Conservation (phyloP, 306 rosid species). For the Vigna angularis region DNA sequence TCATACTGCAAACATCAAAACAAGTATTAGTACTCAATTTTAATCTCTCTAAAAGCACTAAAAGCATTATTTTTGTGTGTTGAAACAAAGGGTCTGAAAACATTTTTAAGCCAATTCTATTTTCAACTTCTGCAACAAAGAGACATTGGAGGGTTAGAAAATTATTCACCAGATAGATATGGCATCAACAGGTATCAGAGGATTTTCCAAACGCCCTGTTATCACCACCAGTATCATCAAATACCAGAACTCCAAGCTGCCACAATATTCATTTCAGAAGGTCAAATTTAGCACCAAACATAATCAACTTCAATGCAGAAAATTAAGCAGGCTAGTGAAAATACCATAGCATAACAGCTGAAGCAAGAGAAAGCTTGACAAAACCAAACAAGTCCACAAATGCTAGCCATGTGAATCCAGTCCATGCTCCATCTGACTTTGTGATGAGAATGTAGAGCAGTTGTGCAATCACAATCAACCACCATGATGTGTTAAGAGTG, state of each 20-base stretch:
- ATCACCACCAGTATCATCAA: conserved; percentile 76
- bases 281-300: conserved; percentile 4
- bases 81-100: too few relatives aligned
- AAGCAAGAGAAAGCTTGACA: conserved; percentile 79
- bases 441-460: conserved; percentile 63
- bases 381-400: conserved; percentile 67
- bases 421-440: conserved; percentile 86
- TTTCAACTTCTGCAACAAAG: neutral
- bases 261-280: neutral
- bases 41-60: neutral
- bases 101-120: neutral
- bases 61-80: too few relatives aligned
- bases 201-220: conserved; percentile 68
- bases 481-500: conserved; percentile 71
- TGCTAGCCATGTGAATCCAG: conserved; percentile 77
- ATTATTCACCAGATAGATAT: conserved; percentile 69
- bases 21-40: neutral
- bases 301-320: neutral
- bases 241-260: conserved; percentile 95
- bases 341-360: conserved; percentile 80
- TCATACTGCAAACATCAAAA: conserved; percentile 62
- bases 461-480: conserved; percentile 62
- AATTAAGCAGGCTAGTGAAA: conserved; percentile 29
- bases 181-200: conserved; percentile 75
- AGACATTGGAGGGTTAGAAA: neutral